These are phyloP conservation scores for Vanilla planifolia DNA, from an alignment of 106 monocot species.

Conservation along the genomic window DNA sequence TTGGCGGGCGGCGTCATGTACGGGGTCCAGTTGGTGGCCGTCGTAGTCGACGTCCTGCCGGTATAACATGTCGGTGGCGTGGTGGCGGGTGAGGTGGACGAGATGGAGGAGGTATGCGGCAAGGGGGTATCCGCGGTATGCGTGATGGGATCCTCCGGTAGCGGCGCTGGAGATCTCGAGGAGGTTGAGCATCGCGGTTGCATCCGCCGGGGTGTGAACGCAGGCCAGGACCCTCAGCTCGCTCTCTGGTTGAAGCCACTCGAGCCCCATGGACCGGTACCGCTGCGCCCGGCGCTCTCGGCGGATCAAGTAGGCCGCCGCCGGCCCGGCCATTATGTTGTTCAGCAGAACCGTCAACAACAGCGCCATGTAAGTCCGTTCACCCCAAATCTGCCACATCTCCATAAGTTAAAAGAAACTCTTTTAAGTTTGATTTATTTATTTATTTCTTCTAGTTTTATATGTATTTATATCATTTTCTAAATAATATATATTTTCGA, in stretches of 20 bases:
- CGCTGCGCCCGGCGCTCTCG: constrained; percentile 13
- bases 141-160: background rate
- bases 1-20: constrained; percentile 14
- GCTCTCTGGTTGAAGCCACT: constrained; percentile 19
- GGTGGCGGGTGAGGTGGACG: constrained; percentile 32
- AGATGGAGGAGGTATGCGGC: constrained; percentile 51
- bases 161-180: constrained; percentile 28
- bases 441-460: background rate
- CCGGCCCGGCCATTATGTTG: constrained; percentile 47
- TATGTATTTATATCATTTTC: background rate
- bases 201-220: constrained; percentile 34
- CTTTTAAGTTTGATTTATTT: background rate
- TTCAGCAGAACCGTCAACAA: constrained; percentile 38
- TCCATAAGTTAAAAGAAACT: too few relatives aligned
- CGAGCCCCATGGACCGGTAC: constrained; percentile 28
- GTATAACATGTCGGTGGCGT: constrained; percentile 23
- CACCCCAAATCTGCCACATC: constrained; percentile 35
- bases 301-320: constrained; percentile 25
- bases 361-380: constrained; percentile 15
- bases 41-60: constrained; percentile 26
- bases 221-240: constrained; percentile 60
- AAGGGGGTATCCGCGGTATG: background rate
- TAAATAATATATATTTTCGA: background rate
- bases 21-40: constrained; percentile 6
- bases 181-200: constrained; percentile 41